Evolutionary conservation across 352 stramenopile species (phyloP), one percentile per base, ranked within the genome.

Genomic region (Phytophthora citricola): DNA sequence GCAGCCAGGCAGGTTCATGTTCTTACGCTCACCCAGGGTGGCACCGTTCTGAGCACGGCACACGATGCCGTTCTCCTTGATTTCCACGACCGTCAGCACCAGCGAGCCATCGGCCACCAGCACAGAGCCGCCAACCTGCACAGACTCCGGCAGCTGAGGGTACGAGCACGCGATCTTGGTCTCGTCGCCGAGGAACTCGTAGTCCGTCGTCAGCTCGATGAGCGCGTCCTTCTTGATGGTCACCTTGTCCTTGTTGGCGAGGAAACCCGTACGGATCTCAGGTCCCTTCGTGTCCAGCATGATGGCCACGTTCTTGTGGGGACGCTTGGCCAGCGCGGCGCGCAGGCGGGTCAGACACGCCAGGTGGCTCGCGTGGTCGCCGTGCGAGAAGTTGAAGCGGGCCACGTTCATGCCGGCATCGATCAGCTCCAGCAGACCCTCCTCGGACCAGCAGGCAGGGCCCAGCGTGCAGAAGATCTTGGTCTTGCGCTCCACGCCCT

Each of bases 301-400:
- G n/a, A 98, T 85, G 11, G 96, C 97, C 31, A 68, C 73, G 69
- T 90, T 78, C 71, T 90, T 91, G 72, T 86, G 75, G 20, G 83
- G 79, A 48, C 85, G 81, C 36, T 69, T 83, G 31, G 80, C 82
- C 17, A 92, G 69, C 12, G 83, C 85, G 17, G 66, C 75, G 24
- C 83, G 85, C 26, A 93, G 76, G 57, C 80, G 79, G 53, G 56
- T 80, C 45, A 93, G 71, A 26, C 75, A 87, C 51, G 88, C 76
- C 51, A 71, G 63, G 71, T 94, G 85, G 44, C 63, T 94, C 60
- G 97, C 93, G 62, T 97, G 94, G 51, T 98, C 98, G 41, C 97
- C 98, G 79, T 99, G 98, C 41, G 94, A 99, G 78, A 99, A 99
- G 80, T 99, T 99, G 58, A 99, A 87, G 45, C 98, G 89, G 73